Evolutionary conservation across 345 rosid species (phyloP).

Genomic region (Geranium brycei): DNA sequence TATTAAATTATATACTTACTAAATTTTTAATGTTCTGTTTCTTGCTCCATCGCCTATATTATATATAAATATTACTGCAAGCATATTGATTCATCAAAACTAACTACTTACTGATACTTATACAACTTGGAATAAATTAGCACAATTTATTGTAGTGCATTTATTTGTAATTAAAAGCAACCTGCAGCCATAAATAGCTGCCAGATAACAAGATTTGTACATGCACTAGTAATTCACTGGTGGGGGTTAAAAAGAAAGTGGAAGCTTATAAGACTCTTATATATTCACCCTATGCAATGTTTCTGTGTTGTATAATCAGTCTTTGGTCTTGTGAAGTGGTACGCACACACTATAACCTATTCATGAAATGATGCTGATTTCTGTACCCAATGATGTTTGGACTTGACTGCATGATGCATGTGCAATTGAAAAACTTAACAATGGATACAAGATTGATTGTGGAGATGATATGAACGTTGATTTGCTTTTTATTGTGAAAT

Average conservation of each 20-base stretch:
- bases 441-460: neutral
- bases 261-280: neutral
- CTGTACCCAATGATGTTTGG: too few species aligned
- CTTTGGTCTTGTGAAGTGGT: too few species aligned
- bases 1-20: slow-evolving; percentile 8
- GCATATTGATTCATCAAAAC: neutral
- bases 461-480: neutral
- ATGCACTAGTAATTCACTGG: neutral
- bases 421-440: too few species aligned
- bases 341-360: too few species aligned
- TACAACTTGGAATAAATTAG: too few species aligned
- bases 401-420: too few species aligned
- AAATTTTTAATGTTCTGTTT: neutral
- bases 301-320: too few species aligned
- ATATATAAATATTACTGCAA: neutral
- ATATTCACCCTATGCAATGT: too few species aligned
- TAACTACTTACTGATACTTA: too few species aligned
- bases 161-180: too few species aligned
- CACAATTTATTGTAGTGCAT: neutral
- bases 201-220: neutral
- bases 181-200: neutral
- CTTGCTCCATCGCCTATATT: neutral
- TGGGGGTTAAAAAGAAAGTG: neutral
- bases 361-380: too few species aligned
- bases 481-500: neutral